Base-by-base conservation (phyloP, 2,329 filamentous ascomycete species). In the Microdochium paspali region DNA sequence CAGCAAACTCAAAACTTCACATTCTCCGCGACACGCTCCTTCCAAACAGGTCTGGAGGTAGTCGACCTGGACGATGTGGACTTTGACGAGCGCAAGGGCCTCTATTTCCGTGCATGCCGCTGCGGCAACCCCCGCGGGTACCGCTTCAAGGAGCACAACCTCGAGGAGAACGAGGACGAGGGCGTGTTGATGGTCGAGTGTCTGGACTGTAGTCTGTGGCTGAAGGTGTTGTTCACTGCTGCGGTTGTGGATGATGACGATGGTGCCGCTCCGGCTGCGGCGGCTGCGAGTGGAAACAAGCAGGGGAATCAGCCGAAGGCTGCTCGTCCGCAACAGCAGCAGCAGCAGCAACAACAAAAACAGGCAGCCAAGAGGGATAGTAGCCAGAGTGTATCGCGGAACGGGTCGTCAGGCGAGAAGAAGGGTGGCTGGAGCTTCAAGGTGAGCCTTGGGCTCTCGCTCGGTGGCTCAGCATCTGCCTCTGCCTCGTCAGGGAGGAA, bases 181-280 rank as follows among this genome's bases (percentile, higher is more conserved):
- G 76, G 80, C 9, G 78, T 82, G 58, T 61, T 85, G 44, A 70
- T 83, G 60, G 80, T 85, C 35, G 81, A 78, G 10, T 85, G 82
- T 56, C 69, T 71, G 48, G 81, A 84, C 55, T 85, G 82, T 54
- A 85, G 81, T 58, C 66, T 85, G 43, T 85, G 80, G 80, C 61
- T 85, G 46, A 73, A 74, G 48, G 79, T 85, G 31, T 71, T 80
- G 45, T 85, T 84, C 67, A 78, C 76, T 9, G 70, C 81, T 13
- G 62, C 79, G 24, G 73, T 68, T 12, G 62, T 67, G 9, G 61
- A 55, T 0, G 59, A 61, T 0, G 55, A 58, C 15, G 18, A 40
- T 12, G 35, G 18, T 18, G 35, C 4, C 15, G n/a, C n/a, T n/a
- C n/a, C n/a, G 23, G 18, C 18, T 10, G 9, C 12, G 9, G 23